phyloP scores from a whole-genome alignment of 352 stramenopile genomes.

The Globisporangium nodosum region DNA sequence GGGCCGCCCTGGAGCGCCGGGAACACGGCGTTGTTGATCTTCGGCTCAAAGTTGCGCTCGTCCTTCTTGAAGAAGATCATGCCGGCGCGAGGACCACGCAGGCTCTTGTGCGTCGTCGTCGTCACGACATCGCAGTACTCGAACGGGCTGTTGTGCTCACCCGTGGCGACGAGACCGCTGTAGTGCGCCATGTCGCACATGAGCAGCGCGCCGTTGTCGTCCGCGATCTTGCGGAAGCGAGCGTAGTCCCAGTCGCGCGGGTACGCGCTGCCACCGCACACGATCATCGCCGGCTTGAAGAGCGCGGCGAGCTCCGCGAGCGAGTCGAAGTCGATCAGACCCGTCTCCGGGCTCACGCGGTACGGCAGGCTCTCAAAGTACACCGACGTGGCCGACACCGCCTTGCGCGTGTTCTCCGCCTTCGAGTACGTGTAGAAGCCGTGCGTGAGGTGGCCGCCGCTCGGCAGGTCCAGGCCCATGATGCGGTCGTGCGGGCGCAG shows the following conservation, averaged over 20 bases:
- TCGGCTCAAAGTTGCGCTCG: slow-evolving; percentile 88
- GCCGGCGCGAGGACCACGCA: slow-evolving; percentile 95
- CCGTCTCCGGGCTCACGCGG: slow-evolving; percentile 92
- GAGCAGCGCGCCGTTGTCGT: slow-evolving; percentile 95
- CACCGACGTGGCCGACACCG: slow-evolving; percentile 98
- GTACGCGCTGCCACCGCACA: slow-evolving; percentile 97
- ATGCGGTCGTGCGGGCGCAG: slow-evolving; percentile 98
- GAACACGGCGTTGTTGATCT: slow-evolving; percentile 99
- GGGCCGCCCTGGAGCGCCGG: slow-evolving; percentile 96
- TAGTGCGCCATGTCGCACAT: slow-evolving; percentile 99
- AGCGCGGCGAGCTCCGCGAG: slow-evolving; percentile 91
- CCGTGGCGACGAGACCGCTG: slow-evolving; percentile 95
- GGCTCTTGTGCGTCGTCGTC: slow-evolving; percentile 99
- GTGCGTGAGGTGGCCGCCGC: slow-evolving; percentile 98
- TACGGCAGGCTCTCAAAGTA: slow-evolving; percentile 99
- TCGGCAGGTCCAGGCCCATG: slow-evolving; percentile 99
- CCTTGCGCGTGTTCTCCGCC: slow-evolving; percentile 95
- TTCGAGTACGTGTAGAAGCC: slow-evolving; percentile 98
- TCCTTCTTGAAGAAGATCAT: slow-evolving; percentile 99
- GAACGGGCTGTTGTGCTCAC: slow-evolving; percentile 94
- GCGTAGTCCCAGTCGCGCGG: slow-evolving; percentile 98
- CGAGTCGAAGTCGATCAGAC: slow-evolving; percentile 97
- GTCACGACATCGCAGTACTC: slow-evolving; percentile 99
- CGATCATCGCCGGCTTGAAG: slow-evolving; percentile 98
- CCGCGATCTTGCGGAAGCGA: slow-evolving; percentile 96